These are phyloP conservation scores for Cornus controversa DNA, from an alignment of 148 eudicot genomes.

Conservation along the genomic window DNA sequence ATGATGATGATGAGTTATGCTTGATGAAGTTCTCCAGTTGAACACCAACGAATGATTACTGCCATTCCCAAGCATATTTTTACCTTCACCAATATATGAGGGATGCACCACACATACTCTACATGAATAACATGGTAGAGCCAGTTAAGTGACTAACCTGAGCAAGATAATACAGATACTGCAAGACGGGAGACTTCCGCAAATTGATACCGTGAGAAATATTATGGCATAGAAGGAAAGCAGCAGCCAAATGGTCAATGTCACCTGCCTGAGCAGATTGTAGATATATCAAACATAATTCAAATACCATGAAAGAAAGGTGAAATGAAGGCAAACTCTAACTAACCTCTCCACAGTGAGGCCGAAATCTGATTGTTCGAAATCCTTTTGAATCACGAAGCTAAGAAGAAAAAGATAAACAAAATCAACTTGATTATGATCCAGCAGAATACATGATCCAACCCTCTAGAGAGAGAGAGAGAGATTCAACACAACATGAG, in stretches of 20 bases:
- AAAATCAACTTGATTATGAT: slow-evolving; percentile 1
- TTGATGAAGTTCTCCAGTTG: background rate
- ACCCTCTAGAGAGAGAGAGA: background rate
- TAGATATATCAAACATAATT: slow-evolving; percentile 3
- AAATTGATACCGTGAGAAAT: slow-evolving; percentile 81
- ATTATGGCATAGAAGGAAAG: slow-evolving; percentile 74
- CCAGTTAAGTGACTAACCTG: slow-evolving; percentile 46
- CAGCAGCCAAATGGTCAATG: slow-evolving; percentile 79
- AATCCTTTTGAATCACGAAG: slow-evolving; percentile 83
- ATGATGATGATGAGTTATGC: background rate
- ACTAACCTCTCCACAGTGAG: slow-evolving; percentile 83
- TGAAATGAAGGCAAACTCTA: slow-evolving; percentile 4
- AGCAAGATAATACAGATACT: slow-evolving; percentile 78
- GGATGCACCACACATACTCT: background rate
- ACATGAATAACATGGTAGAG: background rate
- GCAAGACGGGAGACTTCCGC: slow-evolving; percentile 78
- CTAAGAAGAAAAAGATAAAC: slow-evolving; percentile 26
- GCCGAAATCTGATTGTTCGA: slow-evolving; percentile 68
- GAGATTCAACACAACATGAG: too few relatives aligned
- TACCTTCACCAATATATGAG: background rate
- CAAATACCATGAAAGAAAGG: slow-evolving; percentile 1
- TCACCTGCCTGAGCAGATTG: slow-evolving; percentile 64
- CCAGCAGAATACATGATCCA: background rate
- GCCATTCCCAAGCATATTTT: background rate
- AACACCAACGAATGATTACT: too few relatives aligned